These are phyloP conservation scores for Kluyveromyces sp. DNA, from an alignment of 1,139 yeast species.

Conservation along the genomic window DNA sequence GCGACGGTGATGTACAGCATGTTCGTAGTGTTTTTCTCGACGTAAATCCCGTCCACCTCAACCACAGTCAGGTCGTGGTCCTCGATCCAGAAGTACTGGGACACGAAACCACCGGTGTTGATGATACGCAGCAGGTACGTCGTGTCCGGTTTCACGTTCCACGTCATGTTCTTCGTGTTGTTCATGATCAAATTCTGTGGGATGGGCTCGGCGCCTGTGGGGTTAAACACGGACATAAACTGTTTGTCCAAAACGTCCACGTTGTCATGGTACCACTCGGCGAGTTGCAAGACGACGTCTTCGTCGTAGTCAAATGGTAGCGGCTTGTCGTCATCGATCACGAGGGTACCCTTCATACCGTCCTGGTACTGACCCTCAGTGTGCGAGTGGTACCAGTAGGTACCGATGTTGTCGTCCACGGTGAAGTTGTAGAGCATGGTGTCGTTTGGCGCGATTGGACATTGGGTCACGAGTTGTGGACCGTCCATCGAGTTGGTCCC, in stretches of 20 bases:
- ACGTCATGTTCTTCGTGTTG: conserved; percentile 64
- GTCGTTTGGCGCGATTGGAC: conserved; percentile 74
- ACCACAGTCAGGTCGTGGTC: conserved; percentile 76
- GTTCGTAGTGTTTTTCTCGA: conserved; percentile 56
- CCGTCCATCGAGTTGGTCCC: conserved; percentile 78
- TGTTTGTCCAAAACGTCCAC: conserved; percentile 44
- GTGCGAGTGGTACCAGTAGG: conserved; percentile 96
- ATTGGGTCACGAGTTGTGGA: conserved; percentile 77
- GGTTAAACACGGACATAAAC: conserved; percentile 70
- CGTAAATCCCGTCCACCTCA: conserved; percentile 75
- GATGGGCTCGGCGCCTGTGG: conserved; percentile 95
- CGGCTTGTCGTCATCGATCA: conserved; percentile 51
- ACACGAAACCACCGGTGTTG: conserved; percentile 80
- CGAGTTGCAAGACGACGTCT: conserved; percentile 57
- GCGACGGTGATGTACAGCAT: conserved; percentile 65
- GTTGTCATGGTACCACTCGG: conserved; percentile 80
- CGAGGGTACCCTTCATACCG: conserved; percentile 78
- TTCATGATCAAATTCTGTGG: conserved; percentile 75
- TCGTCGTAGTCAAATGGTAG: conserved; percentile 61
- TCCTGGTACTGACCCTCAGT: conserved; percentile 81
- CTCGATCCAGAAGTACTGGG: conserved; percentile 80
- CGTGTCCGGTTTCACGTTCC: conserved; percentile 68
- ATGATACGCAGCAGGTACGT: conserved; percentile 73
- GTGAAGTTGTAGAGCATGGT: conserved; percentile 73
- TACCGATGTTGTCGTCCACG: conserved; percentile 71